Evolutionary conservation across 2,329 filamentous ascomycete genomes (phyloP).

Genomic region (Sarocladiaceae sp.): DNA sequence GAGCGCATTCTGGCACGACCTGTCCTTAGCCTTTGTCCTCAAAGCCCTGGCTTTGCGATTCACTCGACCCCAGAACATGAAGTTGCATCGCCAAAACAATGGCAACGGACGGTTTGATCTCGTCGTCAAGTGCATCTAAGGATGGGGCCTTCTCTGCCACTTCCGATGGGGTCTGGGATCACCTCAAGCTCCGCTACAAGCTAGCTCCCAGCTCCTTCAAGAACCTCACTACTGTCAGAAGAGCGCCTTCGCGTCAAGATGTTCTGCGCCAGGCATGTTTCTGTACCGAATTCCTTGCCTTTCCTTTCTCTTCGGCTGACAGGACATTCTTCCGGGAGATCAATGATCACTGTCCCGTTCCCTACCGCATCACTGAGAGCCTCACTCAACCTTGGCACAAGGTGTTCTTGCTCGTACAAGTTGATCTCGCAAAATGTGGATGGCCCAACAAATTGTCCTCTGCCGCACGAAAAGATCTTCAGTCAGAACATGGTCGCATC

Average conservation of each 20-base stretch:
- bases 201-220: conserved; percentile 26
- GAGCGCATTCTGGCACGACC: no score
- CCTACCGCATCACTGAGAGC: conserved; percentile 27
- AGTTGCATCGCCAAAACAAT: no score
- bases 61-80: no score
- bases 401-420: conserved; percentile 67
- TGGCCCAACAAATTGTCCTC: conserved; percentile 44
- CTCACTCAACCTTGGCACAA: conserved; percentile 64
- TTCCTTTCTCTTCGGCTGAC: conserved; percentile 28
- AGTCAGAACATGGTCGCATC: conserved; percentile 24
- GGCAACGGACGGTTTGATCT: no score
- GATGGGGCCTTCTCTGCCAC: no score
- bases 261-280: conserved; percentile 32
- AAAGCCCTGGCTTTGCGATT: no score
- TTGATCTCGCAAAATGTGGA: conserved; percentile 58
- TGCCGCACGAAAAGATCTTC: conserved; percentile 25
- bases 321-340: conserved; percentile 29
- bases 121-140: no score
- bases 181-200: conserved; percentile 28
- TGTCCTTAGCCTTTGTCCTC: no score
- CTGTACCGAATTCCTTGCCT: conserved; percentile 31
- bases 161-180: conserved; percentile 11
- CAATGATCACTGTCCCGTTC: conserved; percentile 31
- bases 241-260: conserved; percentile 21
- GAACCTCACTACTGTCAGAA: conserved; percentile 20